Base-by-base conservation (phyloP, 1,284 basidiomycete species). In the Ustilago cynodontis region DNA sequence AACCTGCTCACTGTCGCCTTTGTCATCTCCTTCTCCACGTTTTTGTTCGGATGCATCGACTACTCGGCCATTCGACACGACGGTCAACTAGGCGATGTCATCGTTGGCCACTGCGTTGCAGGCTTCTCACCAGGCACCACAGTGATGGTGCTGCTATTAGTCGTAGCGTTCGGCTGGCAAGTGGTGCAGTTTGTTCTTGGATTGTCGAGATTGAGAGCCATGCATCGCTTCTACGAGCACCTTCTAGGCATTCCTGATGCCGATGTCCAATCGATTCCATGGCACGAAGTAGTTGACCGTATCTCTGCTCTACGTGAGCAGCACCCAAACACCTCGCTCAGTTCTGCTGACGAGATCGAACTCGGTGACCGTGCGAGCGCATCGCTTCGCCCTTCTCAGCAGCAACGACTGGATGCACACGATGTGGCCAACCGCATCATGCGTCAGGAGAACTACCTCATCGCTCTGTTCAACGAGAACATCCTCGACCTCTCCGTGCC, bases 401-500 rank as follows among this genome's bases (percentile, higher is more conserved):
- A 74, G 28, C 65, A 76, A 39, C 61, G 62, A 10, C 50, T 84
- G 13, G 96, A 99, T 82, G 97, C 96, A 0, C 97, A 99, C 86
- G 95, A 98, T 85, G 91, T 96, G 60, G 94, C 94, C 6, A 96
- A 95, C 85, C 92, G 97, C 53, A 97, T 99, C 82, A 91, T 99
- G 90, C 90, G 96, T 20, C 94, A 97, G 86, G 95, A 98, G 86
- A 99, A 99, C 87, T 99, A 98, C 86, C 89, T 99, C 56, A 97
- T 98, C 68, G 95, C 96, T 0, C 87, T 99, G 16, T 98, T 99
- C 88, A 98, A 98, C 88, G 98, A 98, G 84, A 94, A 97, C 79
- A 87, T 98, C 3, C 88, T 99, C 51, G 93, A 99, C 86, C 89
- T 98, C 14, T 91, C 91, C 7, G 90, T 89, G 1, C 95, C 95